Base-by-base conservation (phyloP, 345 rosid genomes). In the Mercurialis annua region DNA sequence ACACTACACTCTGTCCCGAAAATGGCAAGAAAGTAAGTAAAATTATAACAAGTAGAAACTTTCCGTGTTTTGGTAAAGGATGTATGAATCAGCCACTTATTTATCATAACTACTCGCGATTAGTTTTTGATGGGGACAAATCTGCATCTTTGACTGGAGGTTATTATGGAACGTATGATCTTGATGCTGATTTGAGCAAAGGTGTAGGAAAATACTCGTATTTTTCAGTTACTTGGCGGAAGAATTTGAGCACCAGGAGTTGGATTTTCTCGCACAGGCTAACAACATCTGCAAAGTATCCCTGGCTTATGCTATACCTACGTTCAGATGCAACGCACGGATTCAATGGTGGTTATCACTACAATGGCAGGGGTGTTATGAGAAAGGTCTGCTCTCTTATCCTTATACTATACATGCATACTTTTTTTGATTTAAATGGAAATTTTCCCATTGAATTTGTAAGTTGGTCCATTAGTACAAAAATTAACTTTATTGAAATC, bases 1-100 rank as follows among this genome's bases (percentile, higher is more conserved):
- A 52, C 38, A 51, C 77, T 10, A 33, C 67, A 0, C 70, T 73
- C 24, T 73, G 77, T 59, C 77, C 77, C 12, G 77, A 73, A 62
- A 67, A 73, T 54, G 77, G 77, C 21, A 67, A 67, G 58, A 73
- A 46, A 52, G 72, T 67, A 27, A 17, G 30, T 24, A 66, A 66
- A 59, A 66, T 67, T 21, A 26, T 67, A 42, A 60, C 67, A 4
- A 48, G 36, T 23, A 62, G 77, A 47, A 60, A 59, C 49, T 73
- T 73, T 30, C 77, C 77, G 10, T 73, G 77, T 36, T 61, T 67
- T 55, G 77, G 77, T 31, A 47, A 61, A 57, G 77, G 77, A 11
- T 73, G 77, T 55, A 73, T 73, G 77, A 73, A 73, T 47, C 77
- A 67, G 55, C 77, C 77, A 10, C 62, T 67, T 31, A 17, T 73